Conservation (phyloP, 2,329 filamentous ascomycete genomes). For the Penicillium sp. region DNA sequence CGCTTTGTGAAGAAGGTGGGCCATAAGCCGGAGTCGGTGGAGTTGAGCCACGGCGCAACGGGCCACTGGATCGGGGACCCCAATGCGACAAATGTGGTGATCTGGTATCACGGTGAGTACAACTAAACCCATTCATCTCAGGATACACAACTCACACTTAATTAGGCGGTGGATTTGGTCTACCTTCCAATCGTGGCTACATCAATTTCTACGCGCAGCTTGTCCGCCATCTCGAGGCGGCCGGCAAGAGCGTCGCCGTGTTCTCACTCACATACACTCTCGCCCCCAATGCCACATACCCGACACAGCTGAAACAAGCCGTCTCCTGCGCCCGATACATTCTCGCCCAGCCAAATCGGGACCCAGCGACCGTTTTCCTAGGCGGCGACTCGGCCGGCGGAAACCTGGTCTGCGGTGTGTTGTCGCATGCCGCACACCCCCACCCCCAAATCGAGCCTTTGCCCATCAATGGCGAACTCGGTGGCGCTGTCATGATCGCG, state of each 20-base stretch:
- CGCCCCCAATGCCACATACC: conserved; percentile 48
- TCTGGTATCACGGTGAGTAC: conserved; percentile 25
- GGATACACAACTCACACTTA: not conserved
- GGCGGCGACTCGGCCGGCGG: conserved; percentile 49
- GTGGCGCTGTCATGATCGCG: conserved; percentile 55
- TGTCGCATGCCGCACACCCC: conserved; percentile 53
- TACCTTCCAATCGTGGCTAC: conserved; percentile 50
- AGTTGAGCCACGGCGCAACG: conserved; percentile 33
- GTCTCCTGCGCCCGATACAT: conserved; percentile 44
- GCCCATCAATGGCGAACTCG: conserved; percentile 45
- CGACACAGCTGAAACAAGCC: conserved; percentile 45
- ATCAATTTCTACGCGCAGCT: conserved; percentile 51
- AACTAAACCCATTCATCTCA: not conserved
- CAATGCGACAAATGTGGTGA: conserved; percentile 39
- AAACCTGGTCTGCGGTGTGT: conserved; percentile 41
- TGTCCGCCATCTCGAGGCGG: conserved; percentile 41
- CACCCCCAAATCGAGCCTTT: conserved; percentile 54
- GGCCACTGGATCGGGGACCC: conserved; percentile 43
- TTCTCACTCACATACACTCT: conserved; percentile 62
- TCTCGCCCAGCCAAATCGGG: conserved; percentile 32
- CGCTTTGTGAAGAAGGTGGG: conserved; percentile 26
- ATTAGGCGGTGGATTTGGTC: conserved; percentile 58
- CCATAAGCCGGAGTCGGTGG: conserved; percentile 28
- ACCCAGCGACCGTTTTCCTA: conserved; percentile 38
- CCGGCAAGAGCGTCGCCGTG: conserved; percentile 49